Percentiles rank a stretch among this genome's conserved stretches.
Conservation (phyloP, 768 basidiomycete species). For the Rhizopogon vulgaris region DNA sequence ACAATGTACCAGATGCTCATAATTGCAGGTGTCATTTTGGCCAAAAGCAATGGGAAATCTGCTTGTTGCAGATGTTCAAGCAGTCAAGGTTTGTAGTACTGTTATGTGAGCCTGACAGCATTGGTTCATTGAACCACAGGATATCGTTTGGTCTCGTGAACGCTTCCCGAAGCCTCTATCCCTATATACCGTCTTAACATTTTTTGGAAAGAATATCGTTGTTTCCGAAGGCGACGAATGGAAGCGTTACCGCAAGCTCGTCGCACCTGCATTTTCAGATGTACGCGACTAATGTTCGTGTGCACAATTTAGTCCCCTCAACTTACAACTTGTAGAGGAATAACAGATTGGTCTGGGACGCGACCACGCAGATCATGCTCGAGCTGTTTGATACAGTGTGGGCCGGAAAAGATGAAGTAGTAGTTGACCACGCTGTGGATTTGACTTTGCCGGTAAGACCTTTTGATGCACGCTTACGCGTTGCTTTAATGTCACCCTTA, state of each 20-base stretch:
- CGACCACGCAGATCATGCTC: constrained; percentile 35
- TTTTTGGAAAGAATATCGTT: constrained; percentile 59
- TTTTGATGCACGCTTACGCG: background rate
- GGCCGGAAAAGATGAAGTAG: constrained; percentile 33
- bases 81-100: constrained; percentile 29
- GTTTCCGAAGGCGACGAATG: constrained; percentile 58
- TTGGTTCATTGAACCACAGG: constrained; percentile 6
- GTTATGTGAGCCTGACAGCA: background rate
- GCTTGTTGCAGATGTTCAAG: constrained; percentile 31
- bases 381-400: constrained; percentile 44
- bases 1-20: background rate
- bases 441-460: constrained; percentile 46
- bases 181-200: constrained; percentile 36
- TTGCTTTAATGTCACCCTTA: constrained; percentile 10
- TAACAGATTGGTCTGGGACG: constrained; percentile 41
- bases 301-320: background rate
- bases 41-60: constrained; percentile 1
- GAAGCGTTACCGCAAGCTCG: constrained; percentile 59
- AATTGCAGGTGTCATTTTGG: constrained; percentile 5
- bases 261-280: constrained; percentile 56
- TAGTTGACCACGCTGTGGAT: constrained; percentile 42
- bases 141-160: constrained; percentile 13
- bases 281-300: background rate
- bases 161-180: constrained; percentile 50
- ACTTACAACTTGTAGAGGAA: constrained; percentile 8